Base-by-base conservation (phyloP, 352 stramenopile species). In the Phytophthora rubi region DNA sequence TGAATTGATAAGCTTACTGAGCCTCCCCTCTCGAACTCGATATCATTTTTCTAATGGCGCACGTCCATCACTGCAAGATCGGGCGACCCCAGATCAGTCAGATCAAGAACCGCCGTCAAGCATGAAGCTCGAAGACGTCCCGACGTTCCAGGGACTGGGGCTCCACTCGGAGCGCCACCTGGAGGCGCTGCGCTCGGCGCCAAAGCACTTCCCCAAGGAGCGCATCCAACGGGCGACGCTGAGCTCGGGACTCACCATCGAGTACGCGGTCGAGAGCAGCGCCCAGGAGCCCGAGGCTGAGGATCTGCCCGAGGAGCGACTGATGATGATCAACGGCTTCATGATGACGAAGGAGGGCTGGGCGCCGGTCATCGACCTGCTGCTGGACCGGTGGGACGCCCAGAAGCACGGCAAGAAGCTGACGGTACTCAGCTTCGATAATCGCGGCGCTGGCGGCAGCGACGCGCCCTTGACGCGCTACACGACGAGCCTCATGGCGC, bases 271-370 rank as follows among this genome's bases (percentile, higher is more conserved):
- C 12, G 56, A 68, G 42, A 62, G 48, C 44, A 77, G 59, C 21
- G n/a, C 8, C 2, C 32, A 47, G 8, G 61, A 77, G 13, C 48
- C 62, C 0, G 66, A 65, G 56, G 39, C 55, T 2, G 59, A 76
- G 18, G 39, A 63, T n/a, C 42, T 71, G 28, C 72, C 69, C 2
- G 69, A 73, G 45, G 70, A 85, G 62, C 71, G 77, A 13, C 30
- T 88, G 6, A 70, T 85, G 42, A 68, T 85, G 60, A 57, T 87
- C 67, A 82, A 75, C 53, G 77, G 80, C 9, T 80, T 82, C 62
- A 66, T 71, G 61, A 73, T 77, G 59, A 75, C 71, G 7, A 85
- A 88, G 55, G 80, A 88, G 45, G 69, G 61, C 3, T 88, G 77
- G 72, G 66, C 75, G 2, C 67, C 75, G 2, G 44, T 82, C 18